These are phyloP conservation scores for Cucurbita moschata DNA, from an alignment of 306 rosid species.

Conservation along the genomic window DNA sequence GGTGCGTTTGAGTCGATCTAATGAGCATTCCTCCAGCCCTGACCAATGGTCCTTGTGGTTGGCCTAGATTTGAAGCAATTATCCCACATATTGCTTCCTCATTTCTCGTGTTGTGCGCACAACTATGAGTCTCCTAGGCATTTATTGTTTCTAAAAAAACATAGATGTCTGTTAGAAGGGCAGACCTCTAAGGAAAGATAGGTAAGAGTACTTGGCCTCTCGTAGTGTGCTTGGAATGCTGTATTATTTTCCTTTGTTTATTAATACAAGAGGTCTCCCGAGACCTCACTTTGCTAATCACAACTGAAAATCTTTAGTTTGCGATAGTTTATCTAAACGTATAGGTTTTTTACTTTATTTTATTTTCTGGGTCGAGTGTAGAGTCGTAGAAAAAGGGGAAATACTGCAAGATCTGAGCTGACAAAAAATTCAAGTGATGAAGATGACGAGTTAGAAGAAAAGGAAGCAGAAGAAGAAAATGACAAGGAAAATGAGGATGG, in stretches of 20 bases:
- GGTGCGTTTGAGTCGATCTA: no score
- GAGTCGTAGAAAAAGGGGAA: slow-evolving; percentile 50
- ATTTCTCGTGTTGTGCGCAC: background rate
- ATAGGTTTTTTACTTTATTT: background rate
- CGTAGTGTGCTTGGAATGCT: background rate
- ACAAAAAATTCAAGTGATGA: slow-evolving; percentile 47
- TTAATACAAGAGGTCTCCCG: background rate
- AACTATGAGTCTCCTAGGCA: background rate
- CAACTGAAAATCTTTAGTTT: background rate
- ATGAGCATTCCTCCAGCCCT: no score
- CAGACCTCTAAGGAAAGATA: background rate
- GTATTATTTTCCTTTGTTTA: background rate
- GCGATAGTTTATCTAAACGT: background rate
- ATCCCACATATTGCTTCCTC: no score
- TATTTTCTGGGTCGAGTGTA: slow-evolving; percentile 19
- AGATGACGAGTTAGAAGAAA: slow-evolving; percentile 49
- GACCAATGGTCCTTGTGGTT: no score
- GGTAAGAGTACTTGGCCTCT: background rate
- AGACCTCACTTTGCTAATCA: background rate
- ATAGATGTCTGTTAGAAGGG: background rate
- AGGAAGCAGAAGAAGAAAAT: slow-evolving; percentile 32
- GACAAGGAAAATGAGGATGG: slow-evolving; percentile 65
- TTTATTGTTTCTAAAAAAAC: background rate
- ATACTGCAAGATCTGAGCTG: slow-evolving; percentile 29
- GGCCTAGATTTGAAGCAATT: no score